A percentile compares a stretch with the other conserved stretches of the same genome.
Evolutionary conservation across 768 basidiomycete species (phyloP).

Genomic region (Russula sp.): DNA sequence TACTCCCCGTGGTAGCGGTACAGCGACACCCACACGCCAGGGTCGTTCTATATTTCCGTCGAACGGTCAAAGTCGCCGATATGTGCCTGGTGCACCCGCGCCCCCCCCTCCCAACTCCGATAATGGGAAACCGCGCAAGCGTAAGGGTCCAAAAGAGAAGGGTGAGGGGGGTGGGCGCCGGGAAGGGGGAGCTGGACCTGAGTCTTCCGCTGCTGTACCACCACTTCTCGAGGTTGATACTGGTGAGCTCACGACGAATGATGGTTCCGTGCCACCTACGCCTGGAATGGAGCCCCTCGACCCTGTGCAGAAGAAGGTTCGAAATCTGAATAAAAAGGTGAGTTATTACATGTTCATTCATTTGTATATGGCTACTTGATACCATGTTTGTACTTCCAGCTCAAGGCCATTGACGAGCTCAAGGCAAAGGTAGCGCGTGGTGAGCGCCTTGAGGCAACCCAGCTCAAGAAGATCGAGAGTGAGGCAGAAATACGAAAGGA

Average conservation of each 20-base stretch:
- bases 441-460: constrained; percentile 89
- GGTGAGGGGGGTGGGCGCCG: constrained; percentile 33
- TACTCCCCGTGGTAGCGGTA: constrained; percentile 37
- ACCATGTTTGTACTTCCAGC: constrained; percentile 38
- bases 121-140: constrained; percentile 52
- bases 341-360: constrained; percentile 23
- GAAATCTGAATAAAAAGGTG: constrained; percentile 96
- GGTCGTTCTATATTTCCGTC: constrained; percentile 45
- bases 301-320: constrained; percentile 82
- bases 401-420: constrained; percentile 98
- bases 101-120: constrained; percentile 41
- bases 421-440: constrained; percentile 89
- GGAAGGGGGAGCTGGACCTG: constrained; percentile 27
- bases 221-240: constrained; percentile 35
- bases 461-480: constrained; percentile 94
- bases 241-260: constrained; percentile 4
- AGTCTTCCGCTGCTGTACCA: constrained; percentile 29
- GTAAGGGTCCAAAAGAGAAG: constrained; percentile 42
- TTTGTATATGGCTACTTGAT: constrained; percentile 10
- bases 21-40: constrained; percentile 55
- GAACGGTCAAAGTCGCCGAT: constrained; percentile 40
- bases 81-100: constrained; percentile 67
- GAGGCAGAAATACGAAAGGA: constrained; percentile 83
- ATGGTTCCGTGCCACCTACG: constrained; percentile 42
- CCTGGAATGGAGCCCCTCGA: constrained; percentile 62